Percentiles rank a stretch among this genome's conserved stretches.
Evolutionary conservation across 139 green algal genomes (phyloP).

Genomic region (Ostreobium quekettii): DNA sequence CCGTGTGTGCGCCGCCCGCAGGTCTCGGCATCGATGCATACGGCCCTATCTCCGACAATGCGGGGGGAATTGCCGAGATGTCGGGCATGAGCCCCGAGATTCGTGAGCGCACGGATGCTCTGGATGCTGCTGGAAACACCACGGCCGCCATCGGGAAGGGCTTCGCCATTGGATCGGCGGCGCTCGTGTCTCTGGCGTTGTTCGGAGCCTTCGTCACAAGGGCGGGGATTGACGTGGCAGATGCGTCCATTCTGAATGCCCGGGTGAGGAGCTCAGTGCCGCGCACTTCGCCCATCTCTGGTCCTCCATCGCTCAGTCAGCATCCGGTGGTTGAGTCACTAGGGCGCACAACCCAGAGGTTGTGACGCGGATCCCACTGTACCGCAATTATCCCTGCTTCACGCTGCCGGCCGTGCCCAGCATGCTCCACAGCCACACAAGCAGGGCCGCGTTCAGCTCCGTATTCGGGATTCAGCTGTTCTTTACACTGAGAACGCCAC

Average conservation of each 20-base stretch:
- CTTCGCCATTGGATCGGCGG: conserved; percentile 95
- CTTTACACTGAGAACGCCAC: too few species aligned
- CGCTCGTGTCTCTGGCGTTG: conserved; percentile 93
- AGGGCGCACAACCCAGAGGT: too few species aligned
- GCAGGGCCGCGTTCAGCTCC: too few species aligned
- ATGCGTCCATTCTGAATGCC: conserved; percentile 87
- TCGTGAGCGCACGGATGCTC: conserved; percentile 73
- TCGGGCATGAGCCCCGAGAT: conserved; percentile 91
- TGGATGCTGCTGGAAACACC: conserved; percentile 96
- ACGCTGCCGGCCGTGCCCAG: too few species aligned
- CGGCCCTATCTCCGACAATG: conserved; percentile 94
- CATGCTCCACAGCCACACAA: too few species aligned
- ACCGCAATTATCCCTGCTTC: too few species aligned
- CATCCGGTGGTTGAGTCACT: too few species aligned
- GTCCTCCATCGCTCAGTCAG: too few species aligned
- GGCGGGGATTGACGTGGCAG: conserved; percentile 63
- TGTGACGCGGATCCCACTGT: too few species aligned
- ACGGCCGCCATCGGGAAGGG: conserved; percentile 97
- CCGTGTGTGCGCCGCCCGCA: too few species aligned
- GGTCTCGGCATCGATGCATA: conserved; percentile 94
- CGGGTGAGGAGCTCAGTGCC: conserved; percentile 39
- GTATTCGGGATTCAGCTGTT: too few species aligned
- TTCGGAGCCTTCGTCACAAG: conserved; percentile 92
- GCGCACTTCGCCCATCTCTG: too few species aligned
- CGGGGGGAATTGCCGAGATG: conserved; percentile 97